These are phyloP conservation scores for Wickerhamiella nectarea DNA, from an alignment of 805 yeast species.

Conservation along the genomic window DNA sequence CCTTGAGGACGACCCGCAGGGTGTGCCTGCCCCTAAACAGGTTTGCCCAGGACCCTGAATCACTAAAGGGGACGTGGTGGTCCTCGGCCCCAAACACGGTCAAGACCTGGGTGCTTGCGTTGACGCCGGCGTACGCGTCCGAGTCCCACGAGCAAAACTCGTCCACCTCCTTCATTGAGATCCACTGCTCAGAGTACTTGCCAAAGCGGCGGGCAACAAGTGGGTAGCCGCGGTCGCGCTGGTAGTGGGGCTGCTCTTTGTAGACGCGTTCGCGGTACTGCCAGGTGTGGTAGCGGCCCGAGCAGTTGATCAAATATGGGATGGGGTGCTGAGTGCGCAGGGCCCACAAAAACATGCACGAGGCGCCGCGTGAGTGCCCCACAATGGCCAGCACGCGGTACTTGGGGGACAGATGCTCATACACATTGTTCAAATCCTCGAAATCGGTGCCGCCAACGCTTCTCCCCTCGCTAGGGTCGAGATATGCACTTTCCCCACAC, in stretches of 20 bases:
- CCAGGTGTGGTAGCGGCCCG: slow-evolving; percentile 42
- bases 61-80: slow-evolving; percentile 47
- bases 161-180: slow-evolving; percentile 33
- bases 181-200: slow-evolving; percentile 28
- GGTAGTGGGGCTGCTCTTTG: slow-evolving; percentile 3
- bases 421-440: slow-evolving; percentile 46
- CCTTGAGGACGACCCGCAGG: slow-evolving; percentile 45
- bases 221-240: slow-evolving; percentile 27
- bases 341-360: slow-evolving; percentile 66
- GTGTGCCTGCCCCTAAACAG: slow-evolving; percentile 43
- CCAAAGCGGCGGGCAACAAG: slow-evolving; percentile 38
- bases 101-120: slow-evolving; percentile 37
- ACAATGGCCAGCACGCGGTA: slow-evolving; percentile 45
- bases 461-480: slow-evolving; percentile 36
- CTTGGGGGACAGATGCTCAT: slow-evolving; percentile 23
- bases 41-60: slow-evolving; percentile 46
- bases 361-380: slow-evolving; percentile 70
- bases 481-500: slow-evolving; percentile 62
- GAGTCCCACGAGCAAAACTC: slow-evolving; percentile 26
- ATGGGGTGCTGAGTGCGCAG: slow-evolving; percentile 30
- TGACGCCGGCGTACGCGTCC: slow-evolving; percentile 6
- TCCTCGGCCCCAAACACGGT: slow-evolving; percentile 65
- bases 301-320: slow-evolving; percentile 56
- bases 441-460: slow-evolving; percentile 44
- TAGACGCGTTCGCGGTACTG: slow-evolving; percentile 9